Evolutionary conservation across 129 eudicot genomes (phyloP).

Genomic region (Erigeron canadensis): DNA sequence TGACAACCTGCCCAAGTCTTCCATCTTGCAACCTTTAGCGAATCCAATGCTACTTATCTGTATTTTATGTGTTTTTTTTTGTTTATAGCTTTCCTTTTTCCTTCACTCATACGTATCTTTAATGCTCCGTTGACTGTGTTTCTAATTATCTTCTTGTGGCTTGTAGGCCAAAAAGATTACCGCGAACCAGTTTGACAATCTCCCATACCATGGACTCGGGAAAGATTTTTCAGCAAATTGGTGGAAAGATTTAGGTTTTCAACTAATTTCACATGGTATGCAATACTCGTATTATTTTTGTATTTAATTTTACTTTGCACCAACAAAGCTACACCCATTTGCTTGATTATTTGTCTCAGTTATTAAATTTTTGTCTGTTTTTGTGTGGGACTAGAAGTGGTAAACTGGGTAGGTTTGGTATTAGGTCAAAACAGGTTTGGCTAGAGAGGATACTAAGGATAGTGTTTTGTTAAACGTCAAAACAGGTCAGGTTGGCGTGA

Average conservation of each 20-base stretch:
- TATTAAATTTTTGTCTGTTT: background rate
- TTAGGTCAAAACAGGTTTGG: constrained; percentile 1
- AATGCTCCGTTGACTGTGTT: constrained; percentile 23
- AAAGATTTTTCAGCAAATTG: constrained; percentile 81
- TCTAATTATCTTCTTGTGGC: constrained; percentile 30
- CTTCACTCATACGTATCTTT: background rate
- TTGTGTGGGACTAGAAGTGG: background rate
- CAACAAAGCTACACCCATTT: background rate
- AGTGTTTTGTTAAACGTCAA: background rate
- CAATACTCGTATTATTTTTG: constrained; percentile 6
- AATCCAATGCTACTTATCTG: constrained; percentile 3
- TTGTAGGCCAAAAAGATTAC: constrained; percentile 73
- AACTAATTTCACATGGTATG: constrained; percentile 72
- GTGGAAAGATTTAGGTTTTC: constrained; percentile 86
- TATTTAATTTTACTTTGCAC: background rate
- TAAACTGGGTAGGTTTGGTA: constrained; percentile 7
- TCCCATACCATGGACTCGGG: constrained; percentile 90
- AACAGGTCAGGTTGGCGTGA: background rate
- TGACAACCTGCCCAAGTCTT: background rate
- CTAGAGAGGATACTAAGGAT: background rate
- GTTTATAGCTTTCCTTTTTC: constrained; percentile 1
- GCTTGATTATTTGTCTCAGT: constrained; percentile 13
- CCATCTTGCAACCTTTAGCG: background rate
- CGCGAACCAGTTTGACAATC: constrained; percentile 73
- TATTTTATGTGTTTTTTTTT: background rate